Evolutionary conservation across 495 filamentous ascomycete species (phyloP), one percentile per base, ranked within the genome.

Genomic region (Clavariopsis aquatica): DNA sequence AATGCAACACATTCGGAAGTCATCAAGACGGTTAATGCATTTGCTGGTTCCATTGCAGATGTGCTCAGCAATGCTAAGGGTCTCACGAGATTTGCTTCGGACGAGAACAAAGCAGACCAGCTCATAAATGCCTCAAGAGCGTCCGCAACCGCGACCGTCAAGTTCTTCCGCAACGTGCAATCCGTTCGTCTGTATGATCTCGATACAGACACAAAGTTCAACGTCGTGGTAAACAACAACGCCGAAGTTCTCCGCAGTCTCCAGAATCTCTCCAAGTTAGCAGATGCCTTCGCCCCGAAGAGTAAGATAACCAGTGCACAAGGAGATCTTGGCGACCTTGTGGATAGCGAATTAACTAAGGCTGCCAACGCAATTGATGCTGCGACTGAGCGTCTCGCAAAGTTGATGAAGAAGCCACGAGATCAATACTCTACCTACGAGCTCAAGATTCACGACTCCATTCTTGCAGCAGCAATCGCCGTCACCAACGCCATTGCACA

Each of bases 341-440:
- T 98, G 12, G 94, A 98, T 76, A 83, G 84, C 59, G 94, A 98
- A 74, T 81, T 98, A 62, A 88, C 80, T 72, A 96, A 93, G 74
- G 94, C 94, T n/a, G 94, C 94, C 4, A 89, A 94, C 69, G 93
- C 94, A 62, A 96, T 98, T 64, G 90, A 93, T 5, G 93, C 93
- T 24, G 94, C 94, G 3, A 88, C 91, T 0, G 90, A 89, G 61
- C 88, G 93, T 24, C 82, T 98, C 52, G 88, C 89, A 49, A 96
- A 91, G 78, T 84, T 98, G 56, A 89, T 85, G 83, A 96, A 89
- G 75, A 98, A 98, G 81, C 89, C 91, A 17, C 87, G 91, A 57
- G 94, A 96, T 66, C 87, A 89, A 13, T 98, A 93, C 80, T 90
- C 91, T n/a, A 98, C 93, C 1, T 97, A 97, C 75, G 94, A 98